These are phyloP conservation scores for Leptodontidium sp. DNA, from an alignment of 2,329 filamentous ascomycete species.

Conservation along the genomic window DNA sequence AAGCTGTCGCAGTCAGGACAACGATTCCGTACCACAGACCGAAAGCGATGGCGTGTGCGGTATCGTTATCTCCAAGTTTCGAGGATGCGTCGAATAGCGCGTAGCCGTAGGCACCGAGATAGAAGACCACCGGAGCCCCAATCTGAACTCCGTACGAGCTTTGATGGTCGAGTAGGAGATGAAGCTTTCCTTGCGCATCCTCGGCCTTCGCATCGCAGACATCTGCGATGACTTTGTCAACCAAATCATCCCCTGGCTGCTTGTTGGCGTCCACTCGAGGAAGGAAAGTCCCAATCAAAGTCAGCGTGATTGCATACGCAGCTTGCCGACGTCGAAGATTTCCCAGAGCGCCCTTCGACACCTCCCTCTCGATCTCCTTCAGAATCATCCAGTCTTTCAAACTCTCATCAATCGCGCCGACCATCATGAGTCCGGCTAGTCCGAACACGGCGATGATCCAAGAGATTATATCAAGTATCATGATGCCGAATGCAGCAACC, in stretches of 20 bases:
- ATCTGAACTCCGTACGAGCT: conserved; percentile 18
- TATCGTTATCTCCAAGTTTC: conserved; percentile 22
- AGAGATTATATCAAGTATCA: conserved; percentile 17
- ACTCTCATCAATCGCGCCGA: conserved; percentile 18
- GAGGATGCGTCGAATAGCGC: conserved; percentile 19
- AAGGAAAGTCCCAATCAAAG: conserved; percentile 16
- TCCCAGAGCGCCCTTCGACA: not conserved
- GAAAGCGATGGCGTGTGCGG: conserved; percentile 24
- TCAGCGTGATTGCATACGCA: conserved; percentile 20
- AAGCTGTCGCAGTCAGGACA: conserved; percentile 17
- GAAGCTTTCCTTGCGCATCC: conserved; percentile 5
- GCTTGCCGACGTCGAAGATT: conserved; percentile 6
- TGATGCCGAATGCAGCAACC: conserved; percentile 10
- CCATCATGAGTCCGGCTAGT: conserved; percentile 18
- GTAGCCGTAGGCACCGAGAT: conserved; percentile 20
- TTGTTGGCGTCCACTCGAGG: conserved; percentile 1
- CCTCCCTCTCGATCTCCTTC: conserved; percentile 16
- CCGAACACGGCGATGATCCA: conserved; percentile 25
- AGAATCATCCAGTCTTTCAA: conserved; percentile 23
- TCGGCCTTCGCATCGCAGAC: conserved; percentile 3
- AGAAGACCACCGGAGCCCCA: conserved; percentile 23
- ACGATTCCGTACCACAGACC: conserved; percentile 25
- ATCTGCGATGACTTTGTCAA: conserved; percentile 1
- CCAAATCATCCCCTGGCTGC: not conserved
- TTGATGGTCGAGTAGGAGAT: conserved; percentile 18